Evolutionary conservation across 2,329 filamentous ascomycete genomes (phyloP).

Genomic region (Myriosclerotinia curreyana): DNA sequence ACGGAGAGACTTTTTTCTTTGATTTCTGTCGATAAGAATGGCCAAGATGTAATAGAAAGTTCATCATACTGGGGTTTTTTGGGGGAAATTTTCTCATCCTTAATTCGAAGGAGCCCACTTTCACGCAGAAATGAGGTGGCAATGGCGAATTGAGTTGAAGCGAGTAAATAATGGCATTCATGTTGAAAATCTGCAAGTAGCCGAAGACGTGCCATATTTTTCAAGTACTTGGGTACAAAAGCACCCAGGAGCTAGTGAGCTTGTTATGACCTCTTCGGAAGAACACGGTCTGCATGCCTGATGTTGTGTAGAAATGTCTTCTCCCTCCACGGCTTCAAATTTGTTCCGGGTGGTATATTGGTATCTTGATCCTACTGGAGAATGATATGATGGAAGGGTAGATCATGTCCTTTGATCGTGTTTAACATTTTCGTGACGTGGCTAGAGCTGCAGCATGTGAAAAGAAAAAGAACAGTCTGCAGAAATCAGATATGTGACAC

Average conservation of each 20-base stretch:
- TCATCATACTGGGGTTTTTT: constrained; percentile 12
- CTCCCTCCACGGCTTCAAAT: constrained; percentile 16
- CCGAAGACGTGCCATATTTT: neutral
- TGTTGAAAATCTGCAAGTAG: neutral
- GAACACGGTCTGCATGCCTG: constrained; percentile 20
- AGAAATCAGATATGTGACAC: constrained; percentile 13
- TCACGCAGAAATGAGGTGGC: constrained; percentile 18
- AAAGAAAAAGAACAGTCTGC: neutral
- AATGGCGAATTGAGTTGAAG: constrained; percentile 2
- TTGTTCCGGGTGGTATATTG: constrained; percentile 10
- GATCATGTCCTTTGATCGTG: constrained; percentile 12
- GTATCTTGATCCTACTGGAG: constrained; percentile 9
- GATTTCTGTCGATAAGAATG: constrained; percentile 13
- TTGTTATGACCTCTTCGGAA: constrained; percentile 17
- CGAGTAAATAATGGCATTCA: neutral
- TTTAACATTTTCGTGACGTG: constrained; percentile 18
- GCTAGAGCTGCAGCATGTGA: constrained; percentile 21
- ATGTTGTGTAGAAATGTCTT: constrained; percentile 17
- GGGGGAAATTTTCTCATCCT: neutral
- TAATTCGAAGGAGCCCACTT: constrained; percentile 3
- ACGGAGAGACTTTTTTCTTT: neutral
- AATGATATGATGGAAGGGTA: constrained; percentile 1
- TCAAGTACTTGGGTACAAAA: constrained; percentile 1
- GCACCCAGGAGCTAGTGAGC: neutral
- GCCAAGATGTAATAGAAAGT: constrained; percentile 10